Percentiles rank a stretch among this genome's conserved stretches.
Conservation (phyloP, 2,329 filamentous ascomycete species). For the Cercospora nicotianae region DNA sequence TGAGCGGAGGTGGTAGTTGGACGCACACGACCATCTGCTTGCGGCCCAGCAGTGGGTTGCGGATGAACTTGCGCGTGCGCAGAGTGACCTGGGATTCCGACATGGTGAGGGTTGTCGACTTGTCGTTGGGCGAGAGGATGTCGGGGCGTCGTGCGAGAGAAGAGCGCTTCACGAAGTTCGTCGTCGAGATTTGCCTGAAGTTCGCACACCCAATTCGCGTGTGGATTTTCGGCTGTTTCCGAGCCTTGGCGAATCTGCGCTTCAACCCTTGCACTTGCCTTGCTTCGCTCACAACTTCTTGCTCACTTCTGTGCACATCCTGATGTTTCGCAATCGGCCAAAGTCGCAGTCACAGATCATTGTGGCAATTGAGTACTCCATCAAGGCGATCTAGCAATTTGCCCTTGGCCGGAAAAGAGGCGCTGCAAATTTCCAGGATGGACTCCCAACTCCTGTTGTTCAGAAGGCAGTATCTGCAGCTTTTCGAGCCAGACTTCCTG, state of each 20-base stretch:
- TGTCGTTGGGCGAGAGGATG: constrained; percentile 15
- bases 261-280: neutral
- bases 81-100: constrained; percentile 66
- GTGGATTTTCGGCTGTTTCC: neutral
- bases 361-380: neutral
- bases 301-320: neutral
- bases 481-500: constrained; percentile 62
- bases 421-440: constrained; percentile 23
- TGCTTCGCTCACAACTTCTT: neutral
- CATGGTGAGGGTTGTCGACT: constrained; percentile 62
- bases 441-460: constrained; percentile 49
- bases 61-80: constrained; percentile 99
- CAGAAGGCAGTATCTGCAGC: constrained; percentile 76
- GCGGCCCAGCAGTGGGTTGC: constrained; percentile 96
- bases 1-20: constrained; percentile 4
- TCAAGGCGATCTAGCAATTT: neutral
- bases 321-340: neutral
- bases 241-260: neutral
- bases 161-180: constrained; percentile 12
- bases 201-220: constrained; percentile 3
- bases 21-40: constrained; percentile 98
- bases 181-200: constrained; percentile 5
- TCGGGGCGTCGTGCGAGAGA: constrained; percentile 6
- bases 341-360: neutral
- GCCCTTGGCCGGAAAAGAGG: neutral